Evolutionary conservation across 805 yeast genomes (phyloP), one percentile per base, ranked within the genome.

Genomic region (Metschnikowia bowlesiae): DNA sequence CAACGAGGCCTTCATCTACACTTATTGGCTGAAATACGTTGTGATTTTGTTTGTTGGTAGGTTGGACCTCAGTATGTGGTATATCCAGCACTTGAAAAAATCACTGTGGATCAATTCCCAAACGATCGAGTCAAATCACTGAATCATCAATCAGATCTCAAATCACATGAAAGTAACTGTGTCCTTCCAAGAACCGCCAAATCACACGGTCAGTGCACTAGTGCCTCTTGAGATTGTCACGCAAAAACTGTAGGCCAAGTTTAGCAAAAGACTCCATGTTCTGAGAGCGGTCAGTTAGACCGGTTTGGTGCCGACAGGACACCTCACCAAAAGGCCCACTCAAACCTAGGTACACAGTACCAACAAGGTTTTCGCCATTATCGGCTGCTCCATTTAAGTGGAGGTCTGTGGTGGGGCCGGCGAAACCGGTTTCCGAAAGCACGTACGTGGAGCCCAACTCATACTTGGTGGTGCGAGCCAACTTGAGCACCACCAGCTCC

Each of bases 401-500:
- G 63, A 66, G 63, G 53, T 71, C 75, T 39, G 65, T 68, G 8
- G 73, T 70, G 1, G 95, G 94, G 1, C 96, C 96, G 0, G 96
- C 96, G 73, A 86, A 85, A 1, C 96, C 96, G 1, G 94, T 84
- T 65, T 89, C 96, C 1, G 91, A 84, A 16, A 89, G 72, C 4
- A 88, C 89, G 66, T 83, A 89, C 0, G 91, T 86, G 2, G 90
- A 83, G 0, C 96, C 96, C 56, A 88, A 75, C 63, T 89, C 96
- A 53, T 88, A 80, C 61, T 84, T 76, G 49, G 90, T 73, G 55
- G 87, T 87, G 46, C 96, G 74, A 1, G 96, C 96, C 56, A 89
- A 72, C 59, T 87, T 78, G 53, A 82, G 63, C 2, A 87, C 96
- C 14, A 87, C 95, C 41, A 74, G 76, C 58, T 84, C 89, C 38